Evolutionary conservation across 768 basidiomycete genomes (phyloP).

Genomic region (Strobilomyces confusus): DNA sequence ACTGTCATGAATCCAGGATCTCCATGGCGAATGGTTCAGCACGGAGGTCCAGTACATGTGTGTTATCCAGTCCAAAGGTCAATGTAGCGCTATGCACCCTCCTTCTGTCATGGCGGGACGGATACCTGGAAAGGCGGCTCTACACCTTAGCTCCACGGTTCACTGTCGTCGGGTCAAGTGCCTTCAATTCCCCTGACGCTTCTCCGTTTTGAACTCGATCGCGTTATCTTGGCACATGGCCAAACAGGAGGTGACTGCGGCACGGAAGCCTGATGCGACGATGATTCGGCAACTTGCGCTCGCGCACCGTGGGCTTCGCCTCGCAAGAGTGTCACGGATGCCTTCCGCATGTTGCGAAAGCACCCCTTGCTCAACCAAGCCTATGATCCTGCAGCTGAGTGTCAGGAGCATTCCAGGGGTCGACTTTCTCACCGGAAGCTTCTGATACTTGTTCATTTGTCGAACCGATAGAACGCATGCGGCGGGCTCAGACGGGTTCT

Average conservation of each 20-base stretch:
- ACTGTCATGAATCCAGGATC: too few species aligned
- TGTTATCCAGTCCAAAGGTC: too few species aligned
- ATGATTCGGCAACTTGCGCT: background rate
- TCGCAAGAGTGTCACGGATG: background rate
- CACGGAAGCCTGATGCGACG: background rate
- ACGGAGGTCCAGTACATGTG: too few species aligned
- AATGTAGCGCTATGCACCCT: too few species aligned
- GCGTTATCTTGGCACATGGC: conserved; percentile 21
- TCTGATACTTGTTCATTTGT: conserved; percentile 1
- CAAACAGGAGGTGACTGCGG: background rate
- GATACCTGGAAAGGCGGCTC: conserved; percentile 1
- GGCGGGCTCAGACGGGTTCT: conserved; percentile 4
- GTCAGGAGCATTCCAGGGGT: background rate
- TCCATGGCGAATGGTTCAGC: too few species aligned
- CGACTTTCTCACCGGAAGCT: conserved; percentile 1
- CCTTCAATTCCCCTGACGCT: conserved; percentile 4
- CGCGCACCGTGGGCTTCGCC: background rate
- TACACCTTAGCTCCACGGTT: conserved; percentile 2
- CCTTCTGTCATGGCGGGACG: too few species aligned
- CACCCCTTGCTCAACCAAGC: background rate
- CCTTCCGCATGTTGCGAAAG: background rate
- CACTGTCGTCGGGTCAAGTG: conserved; percentile 6
- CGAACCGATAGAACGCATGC: background rate
- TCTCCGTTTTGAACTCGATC: conserved; percentile 6
- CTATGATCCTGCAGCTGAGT: conserved; percentile 1